These are phyloP conservation scores for Leishmania amazonensis DNA, from an alignment of 208 protist genomes.

Conservation along the genomic window DNA sequence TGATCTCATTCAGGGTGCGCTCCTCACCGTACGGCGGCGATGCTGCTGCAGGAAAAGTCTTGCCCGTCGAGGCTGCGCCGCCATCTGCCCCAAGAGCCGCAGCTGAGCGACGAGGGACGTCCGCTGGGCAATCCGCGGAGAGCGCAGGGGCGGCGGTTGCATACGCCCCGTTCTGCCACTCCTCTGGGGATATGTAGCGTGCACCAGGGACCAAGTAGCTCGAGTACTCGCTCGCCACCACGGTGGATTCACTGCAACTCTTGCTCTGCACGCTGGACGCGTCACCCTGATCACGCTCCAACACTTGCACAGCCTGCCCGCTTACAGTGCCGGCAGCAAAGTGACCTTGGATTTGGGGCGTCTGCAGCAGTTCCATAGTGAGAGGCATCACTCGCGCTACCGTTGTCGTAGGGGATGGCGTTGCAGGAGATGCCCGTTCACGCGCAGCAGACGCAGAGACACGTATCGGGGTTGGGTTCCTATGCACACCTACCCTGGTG, in stretches of 20 bases:
- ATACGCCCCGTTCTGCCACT: slow-evolving; percentile 19
- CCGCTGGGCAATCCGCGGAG: no score
- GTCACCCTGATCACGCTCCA: slow-evolving; percentile 1
- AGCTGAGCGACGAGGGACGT: neutral
- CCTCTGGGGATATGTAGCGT: slow-evolving; percentile 43
- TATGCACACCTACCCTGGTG: no score
- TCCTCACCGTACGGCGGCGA: slow-evolving; percentile 17
- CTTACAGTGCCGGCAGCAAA: neutral
- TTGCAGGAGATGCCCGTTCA: neutral
- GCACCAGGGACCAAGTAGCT: slow-evolving; percentile 40
- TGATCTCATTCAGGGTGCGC: slow-evolving; percentile 43
- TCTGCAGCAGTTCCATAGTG: slow-evolving; percentile 41
- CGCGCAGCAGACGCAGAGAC: neutral
- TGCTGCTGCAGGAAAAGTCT: neutral
- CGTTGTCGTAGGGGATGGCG: neutral
- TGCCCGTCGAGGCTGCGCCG: neutral
- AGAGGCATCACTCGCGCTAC: slow-evolving; percentile 17
- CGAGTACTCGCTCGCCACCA: slow-evolving; percentile 35
- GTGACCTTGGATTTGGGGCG: slow-evolving; percentile 30
- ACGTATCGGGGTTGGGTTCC: neutral
- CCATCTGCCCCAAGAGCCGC: neutral
- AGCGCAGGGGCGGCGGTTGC: neutral
- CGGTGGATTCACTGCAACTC: slow-evolving; percentile 11
- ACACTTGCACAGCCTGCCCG: neutral
- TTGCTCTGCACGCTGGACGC: neutral